Evolutionary conservation across 169 alveolate species (phyloP), one percentile per base, ranked within the genome.

Genomic region (Ichthyophthirius multifiliis): DNA sequence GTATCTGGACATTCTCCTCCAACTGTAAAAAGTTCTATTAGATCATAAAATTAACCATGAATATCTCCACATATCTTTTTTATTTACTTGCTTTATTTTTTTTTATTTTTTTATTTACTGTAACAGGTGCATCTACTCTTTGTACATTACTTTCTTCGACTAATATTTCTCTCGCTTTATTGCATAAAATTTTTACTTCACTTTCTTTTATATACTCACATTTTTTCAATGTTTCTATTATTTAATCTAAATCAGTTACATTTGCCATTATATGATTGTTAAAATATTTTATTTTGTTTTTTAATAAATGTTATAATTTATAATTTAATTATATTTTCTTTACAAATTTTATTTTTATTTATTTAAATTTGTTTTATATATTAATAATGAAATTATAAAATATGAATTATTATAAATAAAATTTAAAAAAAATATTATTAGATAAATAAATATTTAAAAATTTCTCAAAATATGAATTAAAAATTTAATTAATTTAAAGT

Each of bases 121-220:
- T 98, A 46, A 98, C 99, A 7, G 99, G 99, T 3, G 99, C 97
- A 76, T 96, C 97, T 13, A 98, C 96, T 37, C 98, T 93, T 84
- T 97, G 98, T 41, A 98, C 98, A 87, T 98, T 98, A 55, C 97
- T 90, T 73, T 98, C 99, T 86, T 98, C 99, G 63, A 97, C 96
- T 75, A 98, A 94, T 32, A 98, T 97, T 76, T 97, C 99, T 82
- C 98, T 96, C 12, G 99, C 99, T 87, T 97, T 97, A 75, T 95
- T 95, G 93, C 99, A 98, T 45, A 98, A 94, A 55, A 92, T 85
- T 94, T 89, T 97, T 55, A 98, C 99, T 85, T 98, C 99, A 16
- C 94, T 85, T 90, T 98, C 99, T 65, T 96, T 96, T 67, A 98
- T 94, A 79, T 95, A 95, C 84, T 98, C 98, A 83, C 98, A 96